Conservation (phyloP, 192 early-diverging fungal species). For the Dimargaris verticillata region DNA sequence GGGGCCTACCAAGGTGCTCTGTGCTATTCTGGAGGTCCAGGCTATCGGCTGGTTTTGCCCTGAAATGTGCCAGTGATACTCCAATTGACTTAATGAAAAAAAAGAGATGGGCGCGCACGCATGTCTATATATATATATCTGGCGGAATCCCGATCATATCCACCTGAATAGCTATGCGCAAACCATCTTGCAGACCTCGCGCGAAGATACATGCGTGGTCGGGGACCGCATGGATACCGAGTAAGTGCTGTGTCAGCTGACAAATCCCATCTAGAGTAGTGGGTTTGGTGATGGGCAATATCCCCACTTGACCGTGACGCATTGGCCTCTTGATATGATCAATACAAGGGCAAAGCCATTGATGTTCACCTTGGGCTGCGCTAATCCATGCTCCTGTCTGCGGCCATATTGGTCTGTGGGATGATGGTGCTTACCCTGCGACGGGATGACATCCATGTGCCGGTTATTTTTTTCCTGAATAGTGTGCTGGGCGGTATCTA, state of each 20-base stretch:
- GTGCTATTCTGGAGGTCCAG: too few relatives aligned
- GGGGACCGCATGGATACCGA: slow-evolving; percentile 54
- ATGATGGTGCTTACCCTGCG: background rate
- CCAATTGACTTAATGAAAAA: too few relatives aligned
- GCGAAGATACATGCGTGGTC: slow-evolving; percentile 42
- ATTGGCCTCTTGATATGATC: background rate
- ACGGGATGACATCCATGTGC: background rate
- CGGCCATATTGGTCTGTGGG: background rate
- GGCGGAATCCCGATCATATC: slow-evolving; percentile 7
- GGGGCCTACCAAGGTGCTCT: too few relatives aligned
- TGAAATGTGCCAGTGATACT: too few relatives aligned
- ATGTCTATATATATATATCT: too few relatives aligned
- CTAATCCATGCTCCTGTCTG: background rate
- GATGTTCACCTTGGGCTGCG: background rate
- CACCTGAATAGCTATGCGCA: slow-evolving; percentile 25
- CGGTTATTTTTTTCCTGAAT: background rate
- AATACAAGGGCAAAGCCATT: slow-evolving; percentile 12
- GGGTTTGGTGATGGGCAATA: background rate
- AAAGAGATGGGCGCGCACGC: too few relatives aligned
- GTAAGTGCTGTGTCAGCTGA: slow-evolving; percentile 14
- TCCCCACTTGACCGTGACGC: background rate
- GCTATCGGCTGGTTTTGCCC: too few relatives aligned
- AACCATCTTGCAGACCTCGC: slow-evolving; percentile 27
- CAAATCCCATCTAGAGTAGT: slow-evolving; percentile 12
- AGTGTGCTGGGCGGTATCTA: slow-evolving; percentile 1